Evolutionary conservation across 129 eudicot species (phyloP), one percentile per base, ranked within the genome.

Genomic region (Deinandra increscens): DNA sequence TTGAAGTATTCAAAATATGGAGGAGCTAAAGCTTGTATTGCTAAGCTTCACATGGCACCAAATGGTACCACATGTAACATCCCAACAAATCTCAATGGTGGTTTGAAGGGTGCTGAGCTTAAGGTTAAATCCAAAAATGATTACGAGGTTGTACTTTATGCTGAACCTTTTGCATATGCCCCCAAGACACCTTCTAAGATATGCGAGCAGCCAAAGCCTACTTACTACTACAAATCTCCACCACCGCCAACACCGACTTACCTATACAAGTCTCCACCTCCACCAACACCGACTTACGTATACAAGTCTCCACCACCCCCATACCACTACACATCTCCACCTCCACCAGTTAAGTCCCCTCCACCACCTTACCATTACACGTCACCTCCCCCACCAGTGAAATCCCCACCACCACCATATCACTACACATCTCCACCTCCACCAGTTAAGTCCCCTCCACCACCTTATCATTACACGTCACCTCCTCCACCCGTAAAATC

Each of bases 101-200:
- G 93, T 9, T 72, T 78, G 9, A 76, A 79, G 66, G 93, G 93
- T 22, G 84, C 88, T 31, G 20, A 60, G 42, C 83, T 86, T 20
- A 79, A 79, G 59, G 88, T 86, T 53, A 86, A 83, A 55, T 86
- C 88, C 8, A 83, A 81, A 66, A 70, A 39, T 41, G 54, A 76
- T 9, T 36, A 86, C 53, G 83, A 72, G 71, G 83, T 86, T 69
- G 93, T 83, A 10, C 84, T 86, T 14, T 73, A 59, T 17, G 88
- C 93, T 3, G 79, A 84, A 26, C 82, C 89, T 11, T 87, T 87
- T 68, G 89, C 94, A 42, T 87, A 87, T 62, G 94, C 77, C 36
- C 77, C 94, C 0, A 84, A 81, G 59, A 79, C 78, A 10, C 84
- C 82, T 61, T 78, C 12, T 65, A 54, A 75, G 63, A 71, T 56